Base-by-base conservation (phyloP, 2,329 filamentous ascomycete genomes). In the Metarhizium anisopliae region DNA sequence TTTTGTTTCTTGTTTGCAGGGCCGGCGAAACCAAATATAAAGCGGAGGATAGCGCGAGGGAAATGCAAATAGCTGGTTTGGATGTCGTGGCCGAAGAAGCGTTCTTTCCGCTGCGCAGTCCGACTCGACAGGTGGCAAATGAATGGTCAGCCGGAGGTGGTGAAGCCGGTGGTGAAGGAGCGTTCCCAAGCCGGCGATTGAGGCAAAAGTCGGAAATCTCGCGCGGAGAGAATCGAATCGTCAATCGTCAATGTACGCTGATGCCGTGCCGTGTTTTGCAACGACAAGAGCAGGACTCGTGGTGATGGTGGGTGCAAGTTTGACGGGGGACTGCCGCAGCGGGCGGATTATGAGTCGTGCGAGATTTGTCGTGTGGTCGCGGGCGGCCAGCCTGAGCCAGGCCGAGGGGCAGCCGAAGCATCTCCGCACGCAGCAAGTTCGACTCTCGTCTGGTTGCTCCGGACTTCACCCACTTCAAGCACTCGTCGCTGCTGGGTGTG, bases 381-480 rank as follows among this genome's bases (percentile, higher is more conserved):
- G 32, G 32, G 7, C 7, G 51, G 47, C 32, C 29, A 7, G 42
- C 42, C 32, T 52, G 18, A n/a, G 47, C 40, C 42, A 40, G 52
- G 52, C 54, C 54, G 57, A 58, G 52, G 51, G 52, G 52, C 20
- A 50, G 51, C 47, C 47, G 52, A 49, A 47, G 51, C 49, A 18
- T 53, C 52, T 54, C 42, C 32, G 32, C 52, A 29, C 43, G 40
- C 43, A 32, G 51, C 51, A 20, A 20, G 1, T 7, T 35, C 10
- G 7, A 11, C 10, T 7, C 32, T 25, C 4, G 3, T 25, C 25
- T 25, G 25, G 25, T 25, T 25, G 4, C 25, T 25, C 25, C 25
- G 25, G 25, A 25, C 25, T 25, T 25, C 25, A 25, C 25, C 25
- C 25, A 25, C 25, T 25, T 25, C 25, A 4, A 25, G 25, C 25